Conservation (phyloP, 73 alveolate species). For the Uronychia setigera region DNA sequence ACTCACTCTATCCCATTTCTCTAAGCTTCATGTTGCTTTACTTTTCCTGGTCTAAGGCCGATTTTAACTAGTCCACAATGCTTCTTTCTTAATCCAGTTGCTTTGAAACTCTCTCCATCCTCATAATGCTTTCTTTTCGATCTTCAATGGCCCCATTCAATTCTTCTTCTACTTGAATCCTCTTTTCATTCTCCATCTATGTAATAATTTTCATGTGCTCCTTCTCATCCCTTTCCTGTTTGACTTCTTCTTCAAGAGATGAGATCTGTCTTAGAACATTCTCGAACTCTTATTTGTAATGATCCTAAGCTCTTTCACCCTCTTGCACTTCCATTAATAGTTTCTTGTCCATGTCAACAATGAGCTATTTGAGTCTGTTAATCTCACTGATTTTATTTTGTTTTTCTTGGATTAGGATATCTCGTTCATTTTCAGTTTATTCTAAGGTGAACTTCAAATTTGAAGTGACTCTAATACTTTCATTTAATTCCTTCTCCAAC, state of each 20-base stretch:
- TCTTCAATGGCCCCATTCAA: not conserved
- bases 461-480: no score
- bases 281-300: not conserved
- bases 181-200: not conserved
- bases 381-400: not conserved
- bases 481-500: no score
- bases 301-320: not conserved
- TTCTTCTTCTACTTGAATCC: not conserved
- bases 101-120: not conserved
- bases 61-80: not conserved
- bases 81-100: not conserved
- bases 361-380: not conserved
- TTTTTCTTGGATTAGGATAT: not conserved
- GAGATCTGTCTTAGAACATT: not conserved
- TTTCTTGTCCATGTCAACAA: not conserved
- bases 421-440: not conserved
- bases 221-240: not conserved
- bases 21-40: not conserved
- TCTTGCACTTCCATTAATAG: not conserved
- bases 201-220: not conserved
- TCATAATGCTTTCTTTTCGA: not conserved
- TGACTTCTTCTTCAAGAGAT: not conserved
- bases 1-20: not conserved
- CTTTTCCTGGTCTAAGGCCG: not conserved
- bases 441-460: no score